Evolutionary conservation across 176 grass and related monocot species (phyloP).

Genomic region (Rhynchospora tenuis): DNA sequence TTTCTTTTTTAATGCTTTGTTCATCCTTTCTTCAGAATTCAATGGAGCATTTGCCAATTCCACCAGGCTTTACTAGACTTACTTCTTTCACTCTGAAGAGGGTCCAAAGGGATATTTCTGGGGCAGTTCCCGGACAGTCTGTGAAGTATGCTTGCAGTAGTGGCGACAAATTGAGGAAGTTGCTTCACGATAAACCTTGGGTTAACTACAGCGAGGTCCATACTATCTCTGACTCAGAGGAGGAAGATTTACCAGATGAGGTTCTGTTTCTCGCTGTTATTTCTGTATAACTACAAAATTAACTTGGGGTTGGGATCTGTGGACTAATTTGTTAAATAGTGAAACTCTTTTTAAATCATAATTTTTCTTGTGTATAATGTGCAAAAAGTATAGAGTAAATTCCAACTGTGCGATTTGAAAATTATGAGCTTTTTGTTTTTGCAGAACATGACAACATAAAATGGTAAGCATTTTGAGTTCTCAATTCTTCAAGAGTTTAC

Average conservation of each 20-base stretch:
- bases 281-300: neutral
- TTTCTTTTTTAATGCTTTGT: neutral
- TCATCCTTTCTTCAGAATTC: neutral
- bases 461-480: neutral
- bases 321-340: no score
- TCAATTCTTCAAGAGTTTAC: neutral
- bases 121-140: neutral
- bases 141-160: neutral
- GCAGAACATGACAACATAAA: neutral
- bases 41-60: conserved; percentile 19
- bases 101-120: conserved; percentile 2
- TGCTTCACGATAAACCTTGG: conserved; percentile 55
- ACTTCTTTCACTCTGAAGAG: conserved; percentile 28
- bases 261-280: conserved; percentile 22
- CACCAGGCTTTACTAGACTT: conserved; percentile 40
- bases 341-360: no score
- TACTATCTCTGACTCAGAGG: conserved; percentile 29
- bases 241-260: conserved; percentile 47
- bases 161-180: conserved; percentile 41
- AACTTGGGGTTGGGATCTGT: neutral
- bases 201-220: conserved; percentile 52
- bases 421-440: neutral
- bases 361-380: no score
- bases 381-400: no score
- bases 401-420: no score